Conservation (phyloP, 208 protist genomes). For the Trypanosoma melophagium region DNA sequence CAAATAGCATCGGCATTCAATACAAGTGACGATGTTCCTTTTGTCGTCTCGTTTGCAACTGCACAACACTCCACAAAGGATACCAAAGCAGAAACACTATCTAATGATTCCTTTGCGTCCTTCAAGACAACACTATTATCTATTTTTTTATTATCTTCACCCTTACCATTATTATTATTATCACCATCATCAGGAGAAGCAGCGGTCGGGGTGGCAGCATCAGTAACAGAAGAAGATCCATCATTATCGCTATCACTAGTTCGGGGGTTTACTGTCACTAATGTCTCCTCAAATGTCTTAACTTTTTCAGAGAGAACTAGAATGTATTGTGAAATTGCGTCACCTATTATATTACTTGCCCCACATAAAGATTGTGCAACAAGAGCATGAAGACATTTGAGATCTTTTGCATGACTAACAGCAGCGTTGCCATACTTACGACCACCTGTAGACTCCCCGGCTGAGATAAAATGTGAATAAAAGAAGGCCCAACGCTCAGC, state of each 20-base stretch:
- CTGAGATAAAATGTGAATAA: slow-evolving; percentile 48
- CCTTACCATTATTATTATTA: not conserved
- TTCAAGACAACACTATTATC: not conserved
- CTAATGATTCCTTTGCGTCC: slow-evolving; percentile 13
- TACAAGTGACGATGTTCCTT: not conserved
- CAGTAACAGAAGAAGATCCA: too few relatives aligned
- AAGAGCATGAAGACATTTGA: slow-evolving; percentile 89
- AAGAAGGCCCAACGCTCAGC: slow-evolving; percentile 73
- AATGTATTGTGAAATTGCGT: slow-evolving; percentile 60
- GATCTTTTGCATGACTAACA: slow-evolving; percentile 62
- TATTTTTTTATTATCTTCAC: not conserved
- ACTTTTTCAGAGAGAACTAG: slow-evolving; percentile 34
- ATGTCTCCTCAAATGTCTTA: not conserved
- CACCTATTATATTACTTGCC: slow-evolving; percentile 60
- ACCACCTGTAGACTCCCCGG: slow-evolving; percentile 2
- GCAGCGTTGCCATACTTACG: slow-evolving; percentile 84
- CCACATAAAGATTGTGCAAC: slow-evolving; percentile 73
- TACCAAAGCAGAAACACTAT: slow-evolving; percentile 27
- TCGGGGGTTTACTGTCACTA: not conserved
- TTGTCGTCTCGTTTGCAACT: slow-evolving; percentile 1
- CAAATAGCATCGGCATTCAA: slow-evolving; percentile 44
- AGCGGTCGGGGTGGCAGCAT: too few relatives aligned
- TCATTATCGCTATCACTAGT: not conserved
- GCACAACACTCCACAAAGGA: slow-evolving; percentile 19
- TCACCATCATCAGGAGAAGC: too few relatives aligned